These are phyloP conservation scores for Syncephalis fuscata DNA, from an alignment of 371 early-diverging fungal species.

Conservation along the genomic window DNA sequence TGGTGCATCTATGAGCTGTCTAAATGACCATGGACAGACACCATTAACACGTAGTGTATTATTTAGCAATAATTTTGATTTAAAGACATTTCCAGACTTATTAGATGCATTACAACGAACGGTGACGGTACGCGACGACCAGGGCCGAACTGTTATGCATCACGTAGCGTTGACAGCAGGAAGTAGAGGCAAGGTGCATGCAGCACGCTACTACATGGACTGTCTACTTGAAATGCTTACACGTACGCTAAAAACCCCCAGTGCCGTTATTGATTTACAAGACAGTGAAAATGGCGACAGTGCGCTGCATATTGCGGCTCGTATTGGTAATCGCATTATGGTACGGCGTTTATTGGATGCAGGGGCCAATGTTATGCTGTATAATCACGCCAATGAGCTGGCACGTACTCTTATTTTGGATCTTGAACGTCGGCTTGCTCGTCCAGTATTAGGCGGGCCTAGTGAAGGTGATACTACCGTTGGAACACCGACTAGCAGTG, in stretches of 20 bases:
- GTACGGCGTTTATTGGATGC: conserved; percentile 50
- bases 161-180: conserved; percentile 70
- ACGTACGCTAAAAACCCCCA: conserved; percentile 9
- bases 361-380: conserved; percentile 54
- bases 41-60: conserved; percentile 81
- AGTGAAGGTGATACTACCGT: no score
- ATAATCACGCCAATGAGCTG: conserved; percentile 53
- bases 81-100: conserved; percentile 57
- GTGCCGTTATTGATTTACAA: conserved; percentile 27
- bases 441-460: no score
- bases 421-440: no score
- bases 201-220: conserved; percentile 79
- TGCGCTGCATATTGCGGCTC: conserved; percentile 72
- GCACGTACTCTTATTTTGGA: conserved; percentile 11
- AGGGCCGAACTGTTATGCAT: conserved; percentile 79
- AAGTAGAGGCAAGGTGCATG: conserved; percentile 49
- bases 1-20: conserved; percentile 50
- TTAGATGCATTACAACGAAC: conserved; percentile 59
- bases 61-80: conserved; percentile 75
- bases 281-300: conserved; percentile 75
- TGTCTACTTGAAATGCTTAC: conserved; percentile 51
- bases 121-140: conserved; percentile 60
- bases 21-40: conserved; percentile 76
- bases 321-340: conserved; percentile 43
- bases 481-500: no score